Conservation (phyloP, 2,329 filamentous ascomycete genomes). For the Nannizziopsis arthrosporioides region DNA sequence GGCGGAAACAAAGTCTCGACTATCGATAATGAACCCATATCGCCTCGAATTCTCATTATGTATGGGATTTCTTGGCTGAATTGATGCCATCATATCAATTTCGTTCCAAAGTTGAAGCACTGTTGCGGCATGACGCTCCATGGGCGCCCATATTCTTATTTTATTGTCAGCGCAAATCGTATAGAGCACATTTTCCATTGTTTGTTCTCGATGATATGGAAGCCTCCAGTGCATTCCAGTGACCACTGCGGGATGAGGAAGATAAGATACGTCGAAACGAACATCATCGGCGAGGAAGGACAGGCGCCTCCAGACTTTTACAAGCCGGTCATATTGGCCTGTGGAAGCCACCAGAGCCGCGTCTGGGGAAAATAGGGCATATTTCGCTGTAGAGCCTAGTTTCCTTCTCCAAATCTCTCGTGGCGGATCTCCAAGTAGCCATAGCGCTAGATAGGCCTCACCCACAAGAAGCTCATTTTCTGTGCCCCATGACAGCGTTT, state of each 20-base stretch:
- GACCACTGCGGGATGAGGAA: constrained; percentile 72
- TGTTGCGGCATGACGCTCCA: constrained; percentile 54
- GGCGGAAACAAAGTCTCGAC: constrained; percentile 64
- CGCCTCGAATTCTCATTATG: constrained; percentile 36
- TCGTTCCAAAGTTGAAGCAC: constrained; percentile 68
- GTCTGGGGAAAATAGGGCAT: constrained; percentile 73
- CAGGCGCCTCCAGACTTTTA: constrained; percentile 86
- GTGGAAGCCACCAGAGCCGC: constrained; percentile 75
- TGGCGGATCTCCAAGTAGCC: constrained; percentile 39
- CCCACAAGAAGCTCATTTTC: constrained; percentile 75
- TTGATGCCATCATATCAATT: constrained; percentile 62
- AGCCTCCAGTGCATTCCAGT: constrained; percentile 77
- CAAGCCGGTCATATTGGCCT: constrained; percentile 63
- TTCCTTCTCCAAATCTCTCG: constrained; percentile 58
- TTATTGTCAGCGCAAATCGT: constrained; percentile 73
- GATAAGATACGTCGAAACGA: constrained; percentile 80
- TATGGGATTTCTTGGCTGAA: constrained; percentile 45
- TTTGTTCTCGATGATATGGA: constrained; percentile 64
- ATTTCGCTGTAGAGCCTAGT: constrained; percentile 61
- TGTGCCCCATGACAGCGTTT: constrained; percentile 73
- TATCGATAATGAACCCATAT: constrained; percentile 73
- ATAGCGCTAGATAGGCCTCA: constrained; percentile 58
- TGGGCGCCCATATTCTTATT: constrained; percentile 71
- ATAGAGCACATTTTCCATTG: constrained; percentile 76
- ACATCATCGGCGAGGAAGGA: constrained; percentile 74